These are phyloP conservation scores for Neopestalotiopsis rosae DNA, from an alignment of 2,329 filamentous ascomycete species.

Conservation along the genomic window DNA sequence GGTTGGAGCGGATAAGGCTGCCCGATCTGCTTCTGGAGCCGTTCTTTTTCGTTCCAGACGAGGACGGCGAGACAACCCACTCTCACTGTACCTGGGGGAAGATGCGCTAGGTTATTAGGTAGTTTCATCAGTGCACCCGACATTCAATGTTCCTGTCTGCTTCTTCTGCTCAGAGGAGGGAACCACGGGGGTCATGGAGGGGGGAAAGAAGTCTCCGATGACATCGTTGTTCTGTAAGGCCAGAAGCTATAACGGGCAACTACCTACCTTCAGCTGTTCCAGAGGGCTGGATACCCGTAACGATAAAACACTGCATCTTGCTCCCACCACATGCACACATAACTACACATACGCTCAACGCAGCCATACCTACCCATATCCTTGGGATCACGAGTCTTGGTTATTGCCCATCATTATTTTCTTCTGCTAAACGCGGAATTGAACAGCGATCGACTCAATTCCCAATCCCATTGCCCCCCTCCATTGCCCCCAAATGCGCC, in stretches of 20 bases:
- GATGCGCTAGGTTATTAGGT: background rate
- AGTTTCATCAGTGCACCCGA: too few relatives aligned
- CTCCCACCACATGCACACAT: background rate
- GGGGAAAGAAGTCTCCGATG: background rate
- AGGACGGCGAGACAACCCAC: background rate
- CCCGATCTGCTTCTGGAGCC: background rate
- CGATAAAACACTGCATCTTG: background rate
- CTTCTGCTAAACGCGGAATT: background rate
- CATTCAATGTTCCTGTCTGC: too few relatives aligned
- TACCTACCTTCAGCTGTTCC: background rate
- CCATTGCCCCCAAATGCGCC: background rate
- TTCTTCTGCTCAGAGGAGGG: too few relatives aligned
- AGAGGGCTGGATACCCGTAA: background rate
- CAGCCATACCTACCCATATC: background rate
- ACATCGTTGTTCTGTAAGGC: background rate
- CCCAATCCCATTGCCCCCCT: background rate
- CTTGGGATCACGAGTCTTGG: background rate
- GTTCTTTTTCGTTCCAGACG: background rate
- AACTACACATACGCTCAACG: background rate
- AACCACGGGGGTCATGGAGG: too few relatives aligned
- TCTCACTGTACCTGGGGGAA: background rate
- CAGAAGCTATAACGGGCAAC: background rate
- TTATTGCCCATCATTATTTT: background rate
- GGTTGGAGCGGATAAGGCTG: background rate
- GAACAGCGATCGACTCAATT: constrained; percentile 6